Evolutionary conservation across 495 filamentous ascomycete species (phyloP).

Genomic region (Penicillium ochrochloron): DNA sequence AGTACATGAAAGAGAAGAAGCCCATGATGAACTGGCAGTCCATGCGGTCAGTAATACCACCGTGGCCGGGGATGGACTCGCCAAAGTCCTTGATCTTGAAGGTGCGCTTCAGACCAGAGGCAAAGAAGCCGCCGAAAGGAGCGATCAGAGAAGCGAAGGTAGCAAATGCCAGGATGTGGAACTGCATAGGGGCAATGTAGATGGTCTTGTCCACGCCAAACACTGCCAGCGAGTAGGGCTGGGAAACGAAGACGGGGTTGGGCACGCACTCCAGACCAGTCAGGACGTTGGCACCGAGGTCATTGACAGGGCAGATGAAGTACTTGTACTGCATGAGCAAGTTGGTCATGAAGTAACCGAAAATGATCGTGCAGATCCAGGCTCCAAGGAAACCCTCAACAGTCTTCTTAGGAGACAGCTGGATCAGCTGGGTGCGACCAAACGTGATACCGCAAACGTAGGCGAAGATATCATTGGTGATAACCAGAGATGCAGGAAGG

Average conservation of each 20-base stretch:
- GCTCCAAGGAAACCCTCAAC: slow-evolving; percentile 98
- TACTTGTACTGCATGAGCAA: slow-evolving; percentile 91
- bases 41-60: slow-evolving; percentile 99
- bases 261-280: slow-evolving; percentile 88
- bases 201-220: slow-evolving; percentile 63
- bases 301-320: slow-evolving; percentile 97
- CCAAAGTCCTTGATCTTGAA: slow-evolving; percentile 99
- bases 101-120: slow-evolving; percentile 94
- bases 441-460: slow-evolving; percentile 98
- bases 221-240: slow-evolving; percentile 74
- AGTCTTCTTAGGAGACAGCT: slow-evolving; percentile 98
- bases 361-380: slow-evolving; percentile 91
- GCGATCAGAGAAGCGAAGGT: slow-evolving; percentile 97
- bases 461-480: slow-evolving; percentile 98
- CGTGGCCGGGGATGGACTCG: slow-evolving; percentile 95
- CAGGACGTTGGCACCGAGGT: slow-evolving; percentile 90
- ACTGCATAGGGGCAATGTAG: slow-evolving; percentile 85
- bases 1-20: slow-evolving; percentile 97
- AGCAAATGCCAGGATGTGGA: slow-evolving; percentile 89
- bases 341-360: slow-evolving; percentile 83
- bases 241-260: slow-evolving; percentile 90
- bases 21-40: slow-evolving; percentile 99
- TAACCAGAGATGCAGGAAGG: slow-evolving; percentile 91
- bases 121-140: slow-evolving; percentile 98
- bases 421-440: slow-evolving; percentile 94